Conservation (phyloP, 257 asterid genomes). For the Parsonsia alboflavescens region DNA sequence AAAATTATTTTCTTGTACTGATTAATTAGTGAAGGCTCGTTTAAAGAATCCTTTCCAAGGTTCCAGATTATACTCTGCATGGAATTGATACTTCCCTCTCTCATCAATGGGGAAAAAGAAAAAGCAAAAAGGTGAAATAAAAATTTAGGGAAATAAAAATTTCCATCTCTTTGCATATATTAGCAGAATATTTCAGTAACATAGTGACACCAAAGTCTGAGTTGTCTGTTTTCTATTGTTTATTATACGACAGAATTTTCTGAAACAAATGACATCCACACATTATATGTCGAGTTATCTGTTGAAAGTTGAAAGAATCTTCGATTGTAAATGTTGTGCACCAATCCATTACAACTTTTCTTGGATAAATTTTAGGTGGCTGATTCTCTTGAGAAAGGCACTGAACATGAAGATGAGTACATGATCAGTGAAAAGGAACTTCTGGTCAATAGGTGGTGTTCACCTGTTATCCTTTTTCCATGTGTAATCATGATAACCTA, state of each 20-base stretch:
- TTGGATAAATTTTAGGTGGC: conserved; percentile 52
- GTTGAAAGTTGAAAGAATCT: background rate
- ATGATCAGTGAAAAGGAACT: conserved; percentile 98
- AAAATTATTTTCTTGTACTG: too few relatives aligned
- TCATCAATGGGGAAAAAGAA: too few relatives aligned
- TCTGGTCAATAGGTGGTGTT: conserved; percentile 69
- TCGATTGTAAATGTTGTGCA: background rate
- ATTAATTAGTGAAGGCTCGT: too few relatives aligned
- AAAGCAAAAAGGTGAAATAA: too few relatives aligned
- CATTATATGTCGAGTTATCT: background rate
- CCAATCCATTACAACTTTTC: background rate
- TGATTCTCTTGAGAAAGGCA: conserved; percentile 95
- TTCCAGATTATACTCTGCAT: too few relatives aligned
- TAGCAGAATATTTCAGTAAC: too few relatives aligned
- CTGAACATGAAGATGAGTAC: conserved; percentile 97
- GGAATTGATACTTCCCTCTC: too few relatives aligned
- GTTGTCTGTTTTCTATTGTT: background rate
- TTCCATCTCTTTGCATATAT: too few relatives aligned
- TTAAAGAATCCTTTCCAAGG: too few relatives aligned
- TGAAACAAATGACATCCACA: background rate
- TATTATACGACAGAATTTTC: background rate
- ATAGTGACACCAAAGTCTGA: too few relatives aligned
- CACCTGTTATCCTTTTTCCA: background rate
- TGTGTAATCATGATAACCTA: conserved; percentile 6
- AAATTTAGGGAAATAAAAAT: too few relatives aligned